These are phyloP conservation scores for Sporothrix pseudoabietina DNA, from an alignment of 2,329 filamentous ascomycete species.

Conservation along the genomic window DNA sequence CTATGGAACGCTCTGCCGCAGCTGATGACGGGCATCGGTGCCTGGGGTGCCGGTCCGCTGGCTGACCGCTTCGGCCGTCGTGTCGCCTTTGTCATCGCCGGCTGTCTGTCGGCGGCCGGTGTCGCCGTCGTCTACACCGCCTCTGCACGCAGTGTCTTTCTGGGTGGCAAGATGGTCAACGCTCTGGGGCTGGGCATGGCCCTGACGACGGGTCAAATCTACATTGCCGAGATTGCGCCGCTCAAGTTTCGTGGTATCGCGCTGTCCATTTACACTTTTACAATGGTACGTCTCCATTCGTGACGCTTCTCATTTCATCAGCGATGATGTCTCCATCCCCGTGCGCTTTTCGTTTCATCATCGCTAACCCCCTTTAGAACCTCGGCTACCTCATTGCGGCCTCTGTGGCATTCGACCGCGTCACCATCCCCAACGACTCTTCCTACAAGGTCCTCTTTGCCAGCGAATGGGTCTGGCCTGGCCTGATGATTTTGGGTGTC, in stretches of 20 bases:
- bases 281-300: neutral
- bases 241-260: neutral
- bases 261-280: neutral
- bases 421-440: neutral
- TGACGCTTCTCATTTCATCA: too few species aligned
- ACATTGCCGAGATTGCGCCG: constrained; percentile 24
- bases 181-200: constrained; percentile 15
- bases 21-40: neutral
- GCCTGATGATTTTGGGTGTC: neutral
- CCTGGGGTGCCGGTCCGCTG: neutral
- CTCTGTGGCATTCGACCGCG: neutral
- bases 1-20: neutral
- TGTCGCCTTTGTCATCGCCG: neutral
- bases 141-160: neutral
- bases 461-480: constrained; percentile 1
- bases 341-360: neutral
- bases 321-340: too few species aligned
- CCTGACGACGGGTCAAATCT: constrained; percentile 1
- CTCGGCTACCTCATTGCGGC: neutral
- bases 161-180: constrained; percentile 26
- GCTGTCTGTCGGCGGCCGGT: neutral
- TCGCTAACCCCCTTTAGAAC: neutral
- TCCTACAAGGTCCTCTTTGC: neutral
- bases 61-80: neutral
- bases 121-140: constrained; percentile 1